Percentiles rank a stretch among this genome's conserved stretches.
Conservation (phyloP, 257 asterid species). For the Solanum gracilifrons region DNA sequence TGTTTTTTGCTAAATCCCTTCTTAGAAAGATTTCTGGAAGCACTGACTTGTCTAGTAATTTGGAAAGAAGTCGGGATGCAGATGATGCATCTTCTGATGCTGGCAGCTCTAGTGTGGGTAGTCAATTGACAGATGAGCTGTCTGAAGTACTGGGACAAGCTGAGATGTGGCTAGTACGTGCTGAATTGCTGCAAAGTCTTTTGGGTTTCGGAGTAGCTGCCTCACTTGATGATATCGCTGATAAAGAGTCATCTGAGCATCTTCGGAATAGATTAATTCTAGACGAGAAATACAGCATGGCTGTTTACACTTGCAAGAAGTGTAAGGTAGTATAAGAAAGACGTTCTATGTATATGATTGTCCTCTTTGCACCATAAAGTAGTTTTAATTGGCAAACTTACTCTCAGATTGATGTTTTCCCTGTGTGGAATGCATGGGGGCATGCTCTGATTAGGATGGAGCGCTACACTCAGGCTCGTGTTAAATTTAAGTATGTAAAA, state of each 20-base stretch:
- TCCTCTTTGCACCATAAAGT: not conserved
- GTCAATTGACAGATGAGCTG: constrained; percentile 81
- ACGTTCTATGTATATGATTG: not conserved
- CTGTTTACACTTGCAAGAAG: constrained; percentile 95
- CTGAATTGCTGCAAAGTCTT: constrained; percentile 94
- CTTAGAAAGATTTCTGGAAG: constrained; percentile 79
- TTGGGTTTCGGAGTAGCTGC: constrained; percentile 95
- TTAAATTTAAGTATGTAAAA: constrained; percentile 71
- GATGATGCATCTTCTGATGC: constrained; percentile 94
- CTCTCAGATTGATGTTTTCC: constrained; percentile 76
- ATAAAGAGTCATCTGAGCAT: constrained; percentile 72
- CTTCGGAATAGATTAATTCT: constrained; percentile 85
- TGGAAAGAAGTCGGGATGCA: constrained; percentile 66
- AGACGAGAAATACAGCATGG: constrained; percentile 95
- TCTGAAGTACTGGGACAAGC: constrained; percentile 72
- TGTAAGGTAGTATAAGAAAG: constrained; percentile 55
- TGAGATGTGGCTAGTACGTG: constrained; percentile 86
- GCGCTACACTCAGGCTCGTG: constrained; percentile 95
- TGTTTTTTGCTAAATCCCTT: constrained; percentile 74
- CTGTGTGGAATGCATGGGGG: constrained; percentile 98
- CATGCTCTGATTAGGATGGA: constrained; percentile 93
- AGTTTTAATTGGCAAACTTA: not conserved
- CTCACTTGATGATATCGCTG: constrained; percentile 94
- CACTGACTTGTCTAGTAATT: constrained; percentile 57
- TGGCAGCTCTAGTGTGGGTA: constrained; percentile 86